These are phyloP conservation scores for Stellera chamaejasme DNA, from an alignment of 345 rosid species.

Conservation along the genomic window DNA sequence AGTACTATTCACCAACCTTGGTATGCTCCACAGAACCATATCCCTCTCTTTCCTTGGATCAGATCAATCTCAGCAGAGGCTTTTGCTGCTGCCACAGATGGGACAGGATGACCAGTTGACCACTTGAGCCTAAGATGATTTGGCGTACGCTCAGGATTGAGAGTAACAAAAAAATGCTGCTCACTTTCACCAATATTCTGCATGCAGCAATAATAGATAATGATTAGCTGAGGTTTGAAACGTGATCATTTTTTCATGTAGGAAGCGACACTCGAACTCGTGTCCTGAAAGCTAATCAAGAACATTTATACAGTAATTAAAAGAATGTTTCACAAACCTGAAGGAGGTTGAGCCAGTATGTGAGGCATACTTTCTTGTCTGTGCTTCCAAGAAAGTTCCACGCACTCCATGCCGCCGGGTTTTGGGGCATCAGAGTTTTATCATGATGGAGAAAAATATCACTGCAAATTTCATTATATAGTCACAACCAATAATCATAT, in stretches of 20 bases:
- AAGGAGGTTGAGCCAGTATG: slow-evolving; percentile 93
- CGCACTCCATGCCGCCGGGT: slow-evolving; percentile 81
- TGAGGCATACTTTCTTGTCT: slow-evolving; percentile 56
- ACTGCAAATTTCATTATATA: slow-evolving; percentile 31
- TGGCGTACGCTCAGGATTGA: slow-evolving; percentile 65
- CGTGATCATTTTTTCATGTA: too few species aligned
- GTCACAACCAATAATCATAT: neutral
- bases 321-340: slow-evolving; percentile 45
- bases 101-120: slow-evolving; percentile 86
- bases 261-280: too few species aligned
- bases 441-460: slow-evolving; percentile 80
- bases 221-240: too few species aligned
- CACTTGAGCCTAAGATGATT: slow-evolving; percentile 61
- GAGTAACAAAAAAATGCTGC: slow-evolving; percentile 69
- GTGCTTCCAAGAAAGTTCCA: slow-evolving; percentile 91
- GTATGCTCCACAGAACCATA: slow-evolving; percentile 96
- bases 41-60: slow-evolving; percentile 77
- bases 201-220: neutral
- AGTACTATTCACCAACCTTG: slow-evolving; percentile 34
- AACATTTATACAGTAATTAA: neutral
- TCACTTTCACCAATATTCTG: slow-evolving; percentile 72
- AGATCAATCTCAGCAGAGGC: slow-evolving; percentile 65
- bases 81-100: slow-evolving; percentile 76
- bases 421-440: slow-evolving; percentile 67
- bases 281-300: too few species aligned